These are phyloP conservation scores for Populus hybrid DNA, from an alignment of 441 rosid genomes.

Conservation along the genomic window DNA sequence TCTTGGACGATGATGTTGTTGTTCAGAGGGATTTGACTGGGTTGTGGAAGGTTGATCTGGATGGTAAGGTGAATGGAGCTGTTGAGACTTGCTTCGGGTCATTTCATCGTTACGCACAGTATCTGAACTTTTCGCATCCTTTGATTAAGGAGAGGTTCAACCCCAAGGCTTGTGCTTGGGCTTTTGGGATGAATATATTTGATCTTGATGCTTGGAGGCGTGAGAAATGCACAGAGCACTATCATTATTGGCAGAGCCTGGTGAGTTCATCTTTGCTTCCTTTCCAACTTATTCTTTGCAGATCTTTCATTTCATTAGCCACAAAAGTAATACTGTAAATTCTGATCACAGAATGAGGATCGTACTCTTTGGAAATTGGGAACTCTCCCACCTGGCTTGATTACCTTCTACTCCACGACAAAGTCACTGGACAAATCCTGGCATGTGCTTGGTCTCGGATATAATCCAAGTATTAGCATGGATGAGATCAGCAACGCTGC, in stretches of 20 bases:
- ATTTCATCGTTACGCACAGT: slow-evolving; percentile 69
- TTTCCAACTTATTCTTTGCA: slow-evolving; percentile 57
- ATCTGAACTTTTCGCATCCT: slow-evolving; percentile 68
- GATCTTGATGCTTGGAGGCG: slow-evolving; percentile 90
- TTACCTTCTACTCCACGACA: slow-evolving; percentile 70
- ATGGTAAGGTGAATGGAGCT: slow-evolving; percentile 88
- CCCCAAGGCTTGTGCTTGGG: slow-evolving; percentile 84
- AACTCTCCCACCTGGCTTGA: slow-evolving; percentile 23
- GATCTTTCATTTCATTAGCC: slow-evolving; percentile 25
- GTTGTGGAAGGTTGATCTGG: slow-evolving; percentile 73
- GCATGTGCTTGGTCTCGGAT: slow-evolving; percentile 91
- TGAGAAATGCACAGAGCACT: slow-evolving; percentile 68
- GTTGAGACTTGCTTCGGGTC: slow-evolving; percentile 90
- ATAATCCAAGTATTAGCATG: slow-evolving; percentile 86
- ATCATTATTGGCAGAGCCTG: slow-evolving; percentile 86
- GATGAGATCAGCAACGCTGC: slow-evolving; percentile 79
- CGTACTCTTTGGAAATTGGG: slow-evolving; percentile 64
- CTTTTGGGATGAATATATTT: slow-evolving; percentile 80
- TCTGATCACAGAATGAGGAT: slow-evolving; percentile 56
- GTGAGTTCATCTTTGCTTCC: slow-evolving; percentile 32
- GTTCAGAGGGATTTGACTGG: slow-evolving; percentile 83
- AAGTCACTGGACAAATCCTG: slow-evolving; percentile 83
- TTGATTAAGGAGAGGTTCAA: slow-evolving; percentile 61
- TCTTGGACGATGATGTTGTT: slow-evolving; percentile 64
- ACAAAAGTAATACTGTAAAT: background rate